Percentiles rank a stretch among this genome's conserved stretches.
Evolutionary conservation across 2,329 filamentous ascomycete species (phyloP).

Genomic region (Capronia epimyces): DNA sequence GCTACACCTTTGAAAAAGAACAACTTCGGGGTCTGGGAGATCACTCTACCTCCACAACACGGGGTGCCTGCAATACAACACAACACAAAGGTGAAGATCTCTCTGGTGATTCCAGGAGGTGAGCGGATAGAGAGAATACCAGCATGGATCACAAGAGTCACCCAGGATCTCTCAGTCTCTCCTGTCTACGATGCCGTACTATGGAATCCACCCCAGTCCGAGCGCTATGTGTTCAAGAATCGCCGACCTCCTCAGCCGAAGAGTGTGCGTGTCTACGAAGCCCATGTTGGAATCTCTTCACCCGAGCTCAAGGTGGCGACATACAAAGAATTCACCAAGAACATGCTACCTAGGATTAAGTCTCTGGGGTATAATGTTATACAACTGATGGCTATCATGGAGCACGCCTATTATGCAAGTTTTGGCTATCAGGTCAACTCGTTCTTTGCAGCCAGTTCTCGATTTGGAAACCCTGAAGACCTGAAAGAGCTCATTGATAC

Average conservation of each 20-base stretch:
- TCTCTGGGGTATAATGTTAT: slow-evolving; percentile 93
- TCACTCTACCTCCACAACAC: slow-evolving; percentile 65
- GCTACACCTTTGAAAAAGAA: slow-evolving; percentile 85
- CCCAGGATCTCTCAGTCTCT: slow-evolving; percentile 83
- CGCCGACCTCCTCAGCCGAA: slow-evolving; percentile 71
- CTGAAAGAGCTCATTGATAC: slow-evolving; percentile 95
- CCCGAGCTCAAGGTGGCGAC: slow-evolving; percentile 82
- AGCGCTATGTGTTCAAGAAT: slow-evolving; percentile 82
- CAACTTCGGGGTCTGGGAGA: slow-evolving; percentile 78
- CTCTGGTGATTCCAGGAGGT: slow-evolving; percentile 71
- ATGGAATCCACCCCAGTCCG: slow-evolving; percentile 80
- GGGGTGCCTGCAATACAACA: slow-evolving; percentile 78
- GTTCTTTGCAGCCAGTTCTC: slow-evolving; percentile 95
- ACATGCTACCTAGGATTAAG: slow-evolving; percentile 87
- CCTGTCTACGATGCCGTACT: slow-evolving; percentile 92
- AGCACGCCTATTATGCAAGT: slow-evolving; percentile 98
- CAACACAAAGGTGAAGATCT: slow-evolving; percentile 95
- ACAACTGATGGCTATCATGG: slow-evolving; percentile 98
- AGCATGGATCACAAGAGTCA: slow-evolving; percentile 96
- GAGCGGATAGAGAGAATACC: slow-evolving; percentile 82
- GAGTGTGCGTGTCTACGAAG: slow-evolving; percentile 92
- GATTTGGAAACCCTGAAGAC: slow-evolving; percentile 89
- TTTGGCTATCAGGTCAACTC: slow-evolving; percentile 99
- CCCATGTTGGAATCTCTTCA: slow-evolving; percentile 96
- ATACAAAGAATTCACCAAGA: slow-evolving; percentile 94